phyloP scores from a whole-genome alignment of 2,329 filamentous ascomycete genomes.

The Phialophora tarda region DNA sequence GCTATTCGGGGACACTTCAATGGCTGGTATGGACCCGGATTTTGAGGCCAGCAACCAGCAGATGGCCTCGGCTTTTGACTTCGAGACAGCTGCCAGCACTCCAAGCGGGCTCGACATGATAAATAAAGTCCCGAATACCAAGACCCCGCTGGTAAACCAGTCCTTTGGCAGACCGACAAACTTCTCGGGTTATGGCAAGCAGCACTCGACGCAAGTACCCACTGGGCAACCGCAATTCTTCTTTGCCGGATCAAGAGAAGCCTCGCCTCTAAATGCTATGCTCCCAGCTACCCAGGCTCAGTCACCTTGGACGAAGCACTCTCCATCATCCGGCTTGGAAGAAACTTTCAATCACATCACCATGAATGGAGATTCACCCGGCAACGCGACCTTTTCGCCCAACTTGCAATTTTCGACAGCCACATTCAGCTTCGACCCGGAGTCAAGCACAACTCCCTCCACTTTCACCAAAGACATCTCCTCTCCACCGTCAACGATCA shows the following conservation, averaged over 20 bases:
- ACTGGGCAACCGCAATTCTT: constrained; percentile 43
- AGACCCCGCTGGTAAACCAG: constrained; percentile 32
- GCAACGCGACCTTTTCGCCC: constrained; percentile 48
- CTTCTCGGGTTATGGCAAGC: constrained; percentile 31
- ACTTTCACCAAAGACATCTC: constrained; percentile 39
- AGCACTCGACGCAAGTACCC: constrained; percentile 36
- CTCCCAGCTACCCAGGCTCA: constrained; percentile 43
- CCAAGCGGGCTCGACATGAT: constrained; percentile 49
- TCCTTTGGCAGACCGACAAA: constrained; percentile 25
- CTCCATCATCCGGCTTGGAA: constrained; percentile 52
- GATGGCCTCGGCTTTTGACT: constrained; percentile 57
- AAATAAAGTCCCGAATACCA: constrained; percentile 37
- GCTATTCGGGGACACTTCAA: constrained; percentile 48
- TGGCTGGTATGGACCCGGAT: constrained; percentile 47
- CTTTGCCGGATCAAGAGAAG: constrained; percentile 46
- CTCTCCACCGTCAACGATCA: constrained; percentile 38
- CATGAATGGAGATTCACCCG: constrained; percentile 52
- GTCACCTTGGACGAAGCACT: constrained; percentile 50
- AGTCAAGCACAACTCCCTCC: constrained; percentile 47
- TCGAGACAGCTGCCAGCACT: constrained; percentile 55
- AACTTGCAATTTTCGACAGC: constrained; percentile 46
- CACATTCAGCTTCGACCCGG: constrained; percentile 49
- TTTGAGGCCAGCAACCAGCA: constrained; percentile 54
- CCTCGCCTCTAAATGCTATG: constrained; percentile 46
- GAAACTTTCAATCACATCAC: constrained; percentile 54